A percentile compares a stretch with the other conserved stretches of the same genome.
Conservation (phyloP, 495 filamentous ascomycete species). For the Annulohypoxylon moriforme region DNA sequence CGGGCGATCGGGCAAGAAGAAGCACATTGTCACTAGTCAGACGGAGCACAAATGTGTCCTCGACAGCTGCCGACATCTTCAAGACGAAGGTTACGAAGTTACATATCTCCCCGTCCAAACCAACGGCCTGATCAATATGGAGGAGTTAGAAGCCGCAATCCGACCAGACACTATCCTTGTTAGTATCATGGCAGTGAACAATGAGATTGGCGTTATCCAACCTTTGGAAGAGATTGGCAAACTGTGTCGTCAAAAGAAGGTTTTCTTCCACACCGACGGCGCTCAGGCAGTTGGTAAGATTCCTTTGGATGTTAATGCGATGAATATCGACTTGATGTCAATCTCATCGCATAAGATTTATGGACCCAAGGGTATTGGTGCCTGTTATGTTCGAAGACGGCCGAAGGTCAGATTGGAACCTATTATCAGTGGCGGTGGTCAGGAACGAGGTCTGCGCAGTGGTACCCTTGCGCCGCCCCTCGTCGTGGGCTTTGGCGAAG, state of each 20-base stretch:
- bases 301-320: constrained; percentile 92
- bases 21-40: constrained; percentile 95
- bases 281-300: constrained; percentile 99
- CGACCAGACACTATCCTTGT: constrained; percentile 91
- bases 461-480: constrained; percentile 92
- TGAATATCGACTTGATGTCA: constrained; percentile 98
- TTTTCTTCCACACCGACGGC: constrained; percentile 98
- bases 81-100: constrained; percentile 95
- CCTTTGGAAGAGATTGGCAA: constrained; percentile 93
- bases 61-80: constrained; percentile 94
- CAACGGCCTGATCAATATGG: constrained; percentile 85
- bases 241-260: constrained; percentile 88
- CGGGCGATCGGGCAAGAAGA: constrained; percentile 92
- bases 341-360: constrained; percentile 99
- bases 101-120: constrained; percentile 92
- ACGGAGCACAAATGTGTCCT: constrained; percentile 99
- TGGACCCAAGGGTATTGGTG: constrained; percentile 95
- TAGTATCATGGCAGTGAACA: constrained; percentile 99
- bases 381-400: constrained; percentile 91
- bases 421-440: constrained; percentile 94
- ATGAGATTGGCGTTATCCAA: constrained; percentile 98
- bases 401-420: constrained; percentile 95
- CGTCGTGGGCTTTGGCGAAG: constrained; percentile 93
- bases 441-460: constrained; percentile 92
- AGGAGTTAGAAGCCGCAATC: constrained; percentile 89